Conservation (phyloP, 1,284 basidiomycete species). For the Trametes polyzona region DNA sequence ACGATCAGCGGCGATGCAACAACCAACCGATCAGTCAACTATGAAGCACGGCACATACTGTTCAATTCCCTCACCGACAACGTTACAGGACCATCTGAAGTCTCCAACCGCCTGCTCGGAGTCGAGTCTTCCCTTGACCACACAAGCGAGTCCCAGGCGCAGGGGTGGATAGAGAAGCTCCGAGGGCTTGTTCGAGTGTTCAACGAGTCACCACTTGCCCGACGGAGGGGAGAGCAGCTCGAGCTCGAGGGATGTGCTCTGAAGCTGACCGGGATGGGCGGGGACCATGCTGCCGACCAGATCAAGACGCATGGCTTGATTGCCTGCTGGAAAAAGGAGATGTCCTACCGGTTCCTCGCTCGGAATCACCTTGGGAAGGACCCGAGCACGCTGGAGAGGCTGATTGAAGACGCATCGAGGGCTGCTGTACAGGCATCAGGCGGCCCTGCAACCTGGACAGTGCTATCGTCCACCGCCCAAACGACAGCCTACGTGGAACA, state of each 20-base stretch:
- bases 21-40: conserved; percentile 24
- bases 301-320: conserved; percentile 26
- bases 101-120: conserved; percentile 20
- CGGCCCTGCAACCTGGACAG: conserved; percentile 26
- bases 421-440: conserved; percentile 14
- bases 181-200: conserved; percentile 13
- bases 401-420: background rate
- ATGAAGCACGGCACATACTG: conserved; percentile 19
- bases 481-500: background rate
- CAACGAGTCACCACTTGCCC: background rate
- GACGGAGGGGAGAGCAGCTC: background rate
- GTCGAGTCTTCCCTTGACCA: conserved; percentile 28
- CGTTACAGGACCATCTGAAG: no score
- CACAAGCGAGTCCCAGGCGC: conserved; percentile 30
- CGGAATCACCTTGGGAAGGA: conserved; percentile 18
- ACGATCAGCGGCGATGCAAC: conserved; percentile 31
- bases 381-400: background rate
- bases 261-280: conserved; percentile 21
- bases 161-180: conserved; percentile 28
- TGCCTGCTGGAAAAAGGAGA: conserved; percentile 16
- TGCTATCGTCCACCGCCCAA: conserved; percentile 24
- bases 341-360: conserved; percentile 10
- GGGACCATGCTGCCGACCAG: conserved; percentile 36
- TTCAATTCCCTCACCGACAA: no score
- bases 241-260: background rate